These are phyloP conservation scores for Lodderomyces pseudojiufengensis DNA, from an alignment of 1,139 yeast species.

Conservation along the genomic window DNA sequence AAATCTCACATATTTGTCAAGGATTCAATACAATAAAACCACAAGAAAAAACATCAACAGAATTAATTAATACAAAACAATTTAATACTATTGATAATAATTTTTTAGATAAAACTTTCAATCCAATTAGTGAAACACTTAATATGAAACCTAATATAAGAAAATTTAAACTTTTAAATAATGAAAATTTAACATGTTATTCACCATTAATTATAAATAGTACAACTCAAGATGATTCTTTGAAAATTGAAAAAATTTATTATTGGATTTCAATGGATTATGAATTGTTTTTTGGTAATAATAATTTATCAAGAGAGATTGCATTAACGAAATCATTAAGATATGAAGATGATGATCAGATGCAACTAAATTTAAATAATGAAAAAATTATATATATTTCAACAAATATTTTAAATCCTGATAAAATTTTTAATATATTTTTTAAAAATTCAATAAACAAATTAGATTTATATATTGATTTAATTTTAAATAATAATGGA, in stretches of 20 bases:
- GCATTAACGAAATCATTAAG: conserved; percentile 11
- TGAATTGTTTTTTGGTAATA: conserved; percentile 12
- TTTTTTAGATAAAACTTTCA: conserved; percentile 4
- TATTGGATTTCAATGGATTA: conserved; percentile 13
- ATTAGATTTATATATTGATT: conserved; percentile 12
- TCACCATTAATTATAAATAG: conserved; percentile 10
- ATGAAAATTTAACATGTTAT: conserved; percentile 1
- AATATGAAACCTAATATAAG: conserved; percentile 10
- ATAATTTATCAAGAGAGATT: conserved; percentile 10
- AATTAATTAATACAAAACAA: background rate
- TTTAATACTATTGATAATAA: background rate
- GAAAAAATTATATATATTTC: conserved; percentile 12
- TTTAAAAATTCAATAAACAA: conserved; percentile 4
- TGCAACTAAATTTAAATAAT: conserved; percentile 6
- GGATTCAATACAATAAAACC: background rate
- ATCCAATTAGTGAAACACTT: conserved; percentile 11
- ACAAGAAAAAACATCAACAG: background rate
- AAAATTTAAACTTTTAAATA: conserved; percentile 8
- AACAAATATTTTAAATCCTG: conserved; percentile 13
- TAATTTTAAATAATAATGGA: conserved; percentile 14
- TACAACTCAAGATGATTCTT: conserved; percentile 2
- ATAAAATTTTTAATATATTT: conserved; percentile 8
- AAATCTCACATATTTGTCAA: background rate
- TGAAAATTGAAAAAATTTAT: conserved; percentile 4
- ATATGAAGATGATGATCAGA: conserved; percentile 5